Evolutionary conservation across 2,329 filamentous ascomycete genomes (phyloP).

Genomic region (Karstenula rhodostoma): DNA sequence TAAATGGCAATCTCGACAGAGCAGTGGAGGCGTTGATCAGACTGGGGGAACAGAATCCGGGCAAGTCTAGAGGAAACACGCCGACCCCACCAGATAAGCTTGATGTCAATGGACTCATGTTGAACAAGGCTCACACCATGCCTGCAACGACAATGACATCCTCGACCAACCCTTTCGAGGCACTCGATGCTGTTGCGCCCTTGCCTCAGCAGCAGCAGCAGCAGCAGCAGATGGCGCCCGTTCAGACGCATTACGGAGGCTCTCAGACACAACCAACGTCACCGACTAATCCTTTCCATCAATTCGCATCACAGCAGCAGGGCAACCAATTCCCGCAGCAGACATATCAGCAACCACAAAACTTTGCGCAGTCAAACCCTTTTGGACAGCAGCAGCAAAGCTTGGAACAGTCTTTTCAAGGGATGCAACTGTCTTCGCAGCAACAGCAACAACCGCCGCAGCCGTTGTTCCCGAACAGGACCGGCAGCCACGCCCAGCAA

Average conservation of each 20-base stretch:
- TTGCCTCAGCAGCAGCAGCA: constrained; percentile 23
- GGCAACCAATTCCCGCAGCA: constrained; percentile 39
- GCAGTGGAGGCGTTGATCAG: constrained; percentile 85
- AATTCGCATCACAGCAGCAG: constrained; percentile 64
- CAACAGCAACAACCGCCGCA: constrained; percentile 35
- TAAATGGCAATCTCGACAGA: constrained; percentile 85
- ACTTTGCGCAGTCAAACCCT: constrained; percentile 32
- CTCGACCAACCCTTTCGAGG: constrained; percentile 56
- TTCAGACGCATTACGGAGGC: constrained; percentile 43
- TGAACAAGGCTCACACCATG: constrained; percentile 49
- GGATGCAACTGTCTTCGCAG: constrained; percentile 68
- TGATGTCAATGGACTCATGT: constrained; percentile 56
- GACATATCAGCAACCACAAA: constrained; percentile 23
- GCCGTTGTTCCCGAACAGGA: constrained; percentile 76
- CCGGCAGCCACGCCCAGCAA: constrained; percentile 64
- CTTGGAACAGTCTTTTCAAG: constrained; percentile 77
- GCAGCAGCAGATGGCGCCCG: constrained; percentile 39
- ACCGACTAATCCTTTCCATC: constrained; percentile 67
- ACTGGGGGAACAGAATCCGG: constrained; percentile 69
- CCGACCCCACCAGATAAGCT: constrained; percentile 57
- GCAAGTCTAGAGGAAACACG: constrained; percentile 56
- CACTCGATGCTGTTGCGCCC: constrained; percentile 46
- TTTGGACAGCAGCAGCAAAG: constrained; percentile 40
- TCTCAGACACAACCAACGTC: constrained; percentile 35
- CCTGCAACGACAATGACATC: constrained; percentile 30